Conservation (phyloP, 2,329 filamentous ascomycete genomes). For the Albophoma yamanashiensis region DNA sequence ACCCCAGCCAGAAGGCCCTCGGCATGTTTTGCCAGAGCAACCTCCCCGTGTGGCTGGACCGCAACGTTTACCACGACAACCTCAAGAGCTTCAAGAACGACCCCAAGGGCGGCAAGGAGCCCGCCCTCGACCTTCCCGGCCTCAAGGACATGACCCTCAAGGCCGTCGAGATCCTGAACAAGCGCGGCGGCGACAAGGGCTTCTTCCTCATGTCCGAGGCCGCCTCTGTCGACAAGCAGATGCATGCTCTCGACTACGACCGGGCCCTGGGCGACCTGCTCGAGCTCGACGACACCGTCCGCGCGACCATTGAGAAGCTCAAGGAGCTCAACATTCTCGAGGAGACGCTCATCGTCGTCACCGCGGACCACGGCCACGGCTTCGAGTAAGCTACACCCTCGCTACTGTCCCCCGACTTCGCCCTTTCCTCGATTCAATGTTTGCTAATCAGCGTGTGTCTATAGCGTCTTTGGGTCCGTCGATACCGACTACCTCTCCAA, state of each 20-base stretch:
- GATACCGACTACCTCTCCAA: slow-evolving; percentile 67
- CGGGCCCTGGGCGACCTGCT: slow-evolving; percentile 75
- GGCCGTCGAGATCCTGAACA: slow-evolving; percentile 68
- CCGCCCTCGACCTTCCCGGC: slow-evolving; percentile 67
- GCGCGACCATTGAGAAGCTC: slow-evolving; percentile 63
- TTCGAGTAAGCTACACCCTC: slow-evolving; percentile 47
- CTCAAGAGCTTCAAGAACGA: slow-evolving; percentile 55
- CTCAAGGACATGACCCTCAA: slow-evolving; percentile 87
- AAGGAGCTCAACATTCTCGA: slow-evolving; percentile 55
- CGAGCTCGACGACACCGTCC: slow-evolving; percentile 75
- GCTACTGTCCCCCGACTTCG: not conserved
- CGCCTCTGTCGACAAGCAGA: slow-evolving; percentile 81
- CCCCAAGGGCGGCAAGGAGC: slow-evolving; percentile 51
- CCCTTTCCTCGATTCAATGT: slow-evolving; percentile 1
- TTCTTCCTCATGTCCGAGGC: slow-evolving; percentile 87
- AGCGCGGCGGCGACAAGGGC: slow-evolving; percentile 54
- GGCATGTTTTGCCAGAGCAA: slow-evolving; percentile 69
- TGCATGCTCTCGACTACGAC: slow-evolving; percentile 79
- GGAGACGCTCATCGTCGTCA: slow-evolving; percentile 69
- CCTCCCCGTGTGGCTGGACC: slow-evolving; percentile 78
- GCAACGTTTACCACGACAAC: slow-evolving; percentile 69
- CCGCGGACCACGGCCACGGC: slow-evolving; percentile 82
- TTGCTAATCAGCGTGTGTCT: not conserved
- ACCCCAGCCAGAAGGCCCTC: slow-evolving; percentile 52
- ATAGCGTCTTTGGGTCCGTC: slow-evolving; percentile 61